Base-by-base conservation (phyloP, 306 rosid genomes). In the Quercus aquifolioides region DNA sequence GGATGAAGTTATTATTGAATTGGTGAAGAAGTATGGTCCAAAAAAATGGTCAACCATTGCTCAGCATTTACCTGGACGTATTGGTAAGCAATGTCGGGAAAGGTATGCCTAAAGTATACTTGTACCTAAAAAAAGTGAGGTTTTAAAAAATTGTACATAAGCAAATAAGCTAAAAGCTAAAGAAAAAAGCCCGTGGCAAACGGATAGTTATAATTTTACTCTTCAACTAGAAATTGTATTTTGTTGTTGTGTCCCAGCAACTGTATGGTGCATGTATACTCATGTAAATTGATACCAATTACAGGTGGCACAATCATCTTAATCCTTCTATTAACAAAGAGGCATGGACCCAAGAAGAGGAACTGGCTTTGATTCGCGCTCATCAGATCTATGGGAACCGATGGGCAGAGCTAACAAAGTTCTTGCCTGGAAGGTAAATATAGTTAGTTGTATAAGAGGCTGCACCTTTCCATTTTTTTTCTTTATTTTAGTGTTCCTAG, bases 301-400 rank as follows among this genome's bases (percentile, higher is more conserved):
- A 63, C 75, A 96, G 99, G 93, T 96, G 99, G 99, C 99, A 96
- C 76, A 96, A 96, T 90, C 99, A 96, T 85, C 97, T 96, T 75
- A 96, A 96, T 86, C 99, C 99, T 76, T 74, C 89, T 62, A 96
- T 96, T 89, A 96, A 96, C 85, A 93, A 91, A 87, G 97, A 96
- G 78, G 98, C 99, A 83, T 96, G 99, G 99, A 93, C 98, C 5
- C 94, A 90, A 82, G 99, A 96, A 58, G 99, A 96, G 82, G 99
- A 96, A 87, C 74, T 96, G 74, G 96, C 97, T 84, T 84, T 96
- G 70, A 90, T 96, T 72, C 97, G 91, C 49, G 99, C 98, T 52
- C 99, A 96, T 91, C 93, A 91, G 71, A 84, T 91, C 35, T 88
- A 89, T 74, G 99, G 99, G 85, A 96, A 96, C 87, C 89, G 84